Conservation (phyloP, 2,329 filamentous ascomycete genomes). For the Sporothrix inflata region DNA sequence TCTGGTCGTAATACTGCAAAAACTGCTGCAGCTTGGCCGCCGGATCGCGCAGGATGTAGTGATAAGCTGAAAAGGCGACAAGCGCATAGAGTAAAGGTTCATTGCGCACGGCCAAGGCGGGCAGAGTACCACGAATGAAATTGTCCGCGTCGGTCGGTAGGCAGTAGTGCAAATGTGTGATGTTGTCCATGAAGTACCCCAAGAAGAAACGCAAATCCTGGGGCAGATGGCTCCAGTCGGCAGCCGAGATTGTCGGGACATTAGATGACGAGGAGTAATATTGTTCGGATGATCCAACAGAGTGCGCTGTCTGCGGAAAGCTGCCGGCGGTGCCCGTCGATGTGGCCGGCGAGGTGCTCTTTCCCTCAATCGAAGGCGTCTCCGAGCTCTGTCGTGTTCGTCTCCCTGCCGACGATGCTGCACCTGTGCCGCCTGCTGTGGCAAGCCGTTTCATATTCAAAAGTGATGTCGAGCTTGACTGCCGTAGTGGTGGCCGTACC, state of each 20-base stretch:
- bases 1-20: slow-evolving; percentile 86
- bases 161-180: slow-evolving; percentile 83
- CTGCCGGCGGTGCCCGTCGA: slow-evolving; percentile 50
- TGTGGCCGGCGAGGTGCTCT: slow-evolving; percentile 57
- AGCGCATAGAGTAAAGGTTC: slow-evolving; percentile 85
- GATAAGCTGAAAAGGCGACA: slow-evolving; percentile 87
- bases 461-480: slow-evolving; percentile 46
- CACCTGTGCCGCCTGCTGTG: not conserved
- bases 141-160: slow-evolving; percentile 70
- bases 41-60: slow-evolving; percentile 71
- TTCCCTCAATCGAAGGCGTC: slow-evolving; percentile 56
- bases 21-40: slow-evolving; percentile 79
- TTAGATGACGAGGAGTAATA: slow-evolving; percentile 6
- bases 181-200: slow-evolving; percentile 74
- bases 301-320: slow-evolving; percentile 39
- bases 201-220: slow-evolving; percentile 78
- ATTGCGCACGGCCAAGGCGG: slow-evolving; percentile 71
- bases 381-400: slow-evolving; percentile 53
- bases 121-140: slow-evolving; percentile 73
- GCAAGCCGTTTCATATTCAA: slow-evolving; percentile 41
- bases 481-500: slow-evolving; percentile 39
- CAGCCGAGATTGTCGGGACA: slow-evolving; percentile 36
- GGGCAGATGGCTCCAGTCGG: slow-evolving; percentile 62
- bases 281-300: slow-evolving; percentile 33
- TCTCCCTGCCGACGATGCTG: not conserved